Conservation (phyloP, 2,329 filamentous ascomycete genomes). For the Pyricularia pennisetigena region DNA sequence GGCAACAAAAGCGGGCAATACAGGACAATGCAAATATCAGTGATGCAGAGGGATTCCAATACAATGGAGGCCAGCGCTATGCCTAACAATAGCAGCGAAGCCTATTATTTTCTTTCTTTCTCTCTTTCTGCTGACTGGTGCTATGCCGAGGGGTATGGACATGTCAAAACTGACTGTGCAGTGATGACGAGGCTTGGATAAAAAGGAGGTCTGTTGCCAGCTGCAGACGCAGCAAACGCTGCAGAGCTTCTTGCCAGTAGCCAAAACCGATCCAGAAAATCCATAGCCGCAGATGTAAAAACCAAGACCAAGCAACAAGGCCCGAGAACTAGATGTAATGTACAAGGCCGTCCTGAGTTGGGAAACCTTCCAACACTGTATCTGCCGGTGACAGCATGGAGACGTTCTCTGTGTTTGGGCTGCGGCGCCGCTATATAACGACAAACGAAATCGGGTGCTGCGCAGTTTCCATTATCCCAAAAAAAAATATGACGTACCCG, state of each 20-base stretch:
- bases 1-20: background rate
- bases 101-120: conserved; percentile 2
- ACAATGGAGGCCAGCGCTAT: conserved; percentile 1
- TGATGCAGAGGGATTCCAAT: background rate
- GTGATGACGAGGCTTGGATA: background rate
- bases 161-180: background rate
- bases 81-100: conserved; percentile 1
- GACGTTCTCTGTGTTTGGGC: conserved; percentile 3
- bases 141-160: background rate
- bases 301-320: conserved; percentile 3
- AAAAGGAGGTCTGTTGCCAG: background rate
- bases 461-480: conserved; percentile 2
- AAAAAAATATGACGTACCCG: background rate
- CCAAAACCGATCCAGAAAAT: background rate
- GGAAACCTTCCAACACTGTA: conserved; percentile 3
- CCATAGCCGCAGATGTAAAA: conserved; percentile 1
- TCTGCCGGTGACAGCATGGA: conserved; percentile 3
- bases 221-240: background rate
- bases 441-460: conserved; percentile 5
- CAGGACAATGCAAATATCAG: background rate
- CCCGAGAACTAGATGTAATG: conserved; percentile 6
- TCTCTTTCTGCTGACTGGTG: background rate
- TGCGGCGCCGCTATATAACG: conserved; percentile 5
- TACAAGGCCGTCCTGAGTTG: conserved; percentile 2
- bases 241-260: background rate